Percentiles rank a stretch among this genome's conserved stretches.
Evolutionary conservation across 306 rosid species (phyloP).

Genomic region (Vigna unguiculata): DNA sequence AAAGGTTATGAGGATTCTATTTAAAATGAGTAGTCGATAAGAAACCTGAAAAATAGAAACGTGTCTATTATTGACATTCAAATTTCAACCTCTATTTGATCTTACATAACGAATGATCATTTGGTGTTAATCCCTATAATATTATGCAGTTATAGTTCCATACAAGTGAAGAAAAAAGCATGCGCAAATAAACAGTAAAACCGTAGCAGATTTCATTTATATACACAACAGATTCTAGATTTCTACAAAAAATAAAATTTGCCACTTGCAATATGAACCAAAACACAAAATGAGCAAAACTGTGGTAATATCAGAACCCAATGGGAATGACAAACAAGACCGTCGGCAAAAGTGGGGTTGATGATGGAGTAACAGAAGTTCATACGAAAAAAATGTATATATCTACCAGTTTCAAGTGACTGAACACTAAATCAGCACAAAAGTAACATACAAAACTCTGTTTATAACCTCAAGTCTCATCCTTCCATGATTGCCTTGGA

Average conservation of each 20-base stretch:
- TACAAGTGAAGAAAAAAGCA: neutral
- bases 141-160: neutral
- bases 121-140: neutral
- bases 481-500: constrained; percentile 35
- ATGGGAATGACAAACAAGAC: constrained; percentile 40
- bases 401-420: constrained; percentile 45
- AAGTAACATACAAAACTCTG: constrained; percentile 14
- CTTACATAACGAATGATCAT: neutral
- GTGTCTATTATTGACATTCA: neutral
- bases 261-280: constrained; percentile 40
- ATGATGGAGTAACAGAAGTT: constrained; percentile 29
- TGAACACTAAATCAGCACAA: constrained; percentile 20
- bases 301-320: constrained; percentile 48
- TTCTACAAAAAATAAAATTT: constrained; percentile 45
- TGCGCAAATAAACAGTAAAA: neutral
- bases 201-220: constrained; percentile 17
- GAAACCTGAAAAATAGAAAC: neutral
- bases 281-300: constrained; percentile 60
- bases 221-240: constrained; percentile 45
- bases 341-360: constrained; percentile 37
- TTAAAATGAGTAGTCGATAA: neutral
- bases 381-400: constrained; percentile 28
- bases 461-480: constrained; percentile 40
- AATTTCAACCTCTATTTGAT: neutral
- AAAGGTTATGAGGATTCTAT: neutral